phyloP scores from a whole-genome alignment of 768 basidiomycete genomes.

The Exidia glandulosa region DNA sequence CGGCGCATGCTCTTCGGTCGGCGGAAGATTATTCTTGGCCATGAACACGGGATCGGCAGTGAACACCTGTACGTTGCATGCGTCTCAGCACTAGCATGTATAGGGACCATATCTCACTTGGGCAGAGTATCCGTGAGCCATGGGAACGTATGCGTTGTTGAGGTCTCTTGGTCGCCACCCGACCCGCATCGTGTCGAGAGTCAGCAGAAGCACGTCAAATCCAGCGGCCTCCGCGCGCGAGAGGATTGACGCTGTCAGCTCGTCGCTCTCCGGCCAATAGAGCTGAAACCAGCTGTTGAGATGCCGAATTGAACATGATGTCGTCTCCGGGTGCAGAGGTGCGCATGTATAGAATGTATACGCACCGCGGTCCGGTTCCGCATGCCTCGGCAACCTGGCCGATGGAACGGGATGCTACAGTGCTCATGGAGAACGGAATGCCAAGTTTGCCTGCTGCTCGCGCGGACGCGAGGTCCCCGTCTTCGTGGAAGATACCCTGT shows the following conservation, averaged over 20 bases:
- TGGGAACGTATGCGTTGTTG: slow-evolving; percentile 51
- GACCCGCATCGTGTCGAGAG: slow-evolving; percentile 60
- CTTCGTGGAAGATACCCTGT: slow-evolving; percentile 60
- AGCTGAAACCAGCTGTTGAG: slow-evolving; percentile 62
- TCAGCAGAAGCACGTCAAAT: slow-evolving; percentile 53
- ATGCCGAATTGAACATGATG: slow-evolving; percentile 30
- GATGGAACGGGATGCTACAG: slow-evolving; percentile 59
- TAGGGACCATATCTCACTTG: slow-evolving; percentile 32
- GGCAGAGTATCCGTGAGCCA: slow-evolving; percentile 45
- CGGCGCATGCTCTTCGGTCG: neutral
- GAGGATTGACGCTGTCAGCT: slow-evolving; percentile 54
- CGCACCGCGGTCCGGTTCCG: slow-evolving; percentile 20
- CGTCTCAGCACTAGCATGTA: too few species aligned
- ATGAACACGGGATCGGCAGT: slow-evolving; percentile 64
- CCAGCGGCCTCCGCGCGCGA: slow-evolving; percentile 53
- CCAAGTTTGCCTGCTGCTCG: slow-evolving; percentile 50
- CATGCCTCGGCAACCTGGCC: slow-evolving; percentile 67
- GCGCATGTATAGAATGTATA: neutral
- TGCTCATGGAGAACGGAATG: slow-evolving; percentile 65
- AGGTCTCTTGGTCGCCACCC: slow-evolving; percentile 76
- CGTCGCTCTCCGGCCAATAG: slow-evolving; percentile 51
- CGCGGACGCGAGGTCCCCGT: slow-evolving; percentile 62
- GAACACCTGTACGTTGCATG: too few species aligned
- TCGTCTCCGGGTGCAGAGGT: neutral
- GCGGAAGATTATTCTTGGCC: neutral